Evolutionary conservation across 371 early-diverging fungal genomes (phyloP), one percentile per base, ranked within the genome.

Genomic region (Mucor velutinosus): DNA sequence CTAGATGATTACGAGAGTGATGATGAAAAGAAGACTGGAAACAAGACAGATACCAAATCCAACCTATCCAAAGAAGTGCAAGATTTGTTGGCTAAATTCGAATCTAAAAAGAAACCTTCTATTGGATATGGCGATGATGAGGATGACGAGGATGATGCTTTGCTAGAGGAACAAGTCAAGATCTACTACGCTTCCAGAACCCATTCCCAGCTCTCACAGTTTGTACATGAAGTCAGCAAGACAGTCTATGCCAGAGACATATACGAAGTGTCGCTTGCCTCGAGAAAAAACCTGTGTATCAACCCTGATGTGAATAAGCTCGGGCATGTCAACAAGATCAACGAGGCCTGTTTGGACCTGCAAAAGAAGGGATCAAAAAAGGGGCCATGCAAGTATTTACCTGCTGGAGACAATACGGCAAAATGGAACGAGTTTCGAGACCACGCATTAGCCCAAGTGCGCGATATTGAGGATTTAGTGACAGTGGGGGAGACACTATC

Each of bases 171-270:
- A 19, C 39, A 67, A 35, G 64, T 41, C 41, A 59, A 65, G 84
- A 89, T 95, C 12, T 88, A 86, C 67, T 95, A 93, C 71, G 89
- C 91, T 25, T 95, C 95, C 12, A 86, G 95, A 58, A 95, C 98
- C 17, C 99, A 98, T 76, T 96, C 96, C 5, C 99, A 99, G 76
- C 76, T 99, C 10, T 82, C 90, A 14, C 99, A 99, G 69, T 93
- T 98, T 68, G 83, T 98, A 0, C 78, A 85, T 53, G 97, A 99
- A 75, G 69, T 98, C 2, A 85, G 89, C 71, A 95, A 92, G 70
- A 97, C 99, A 3, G 68, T 66, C 6, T 94, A 92, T 69, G 81
- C 80, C 0, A 83, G 86, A 3, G 66, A 86, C 17, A 71, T 86
- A 6, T 83, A 78, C 55, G 83, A 84, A n/a, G 87, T 93, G 12